Percentiles rank a stretch among this genome's conserved stretches.
phyloP scores from a whole-genome alignment of 1,139 yeast species.

The Pichia sp. region DNA sequence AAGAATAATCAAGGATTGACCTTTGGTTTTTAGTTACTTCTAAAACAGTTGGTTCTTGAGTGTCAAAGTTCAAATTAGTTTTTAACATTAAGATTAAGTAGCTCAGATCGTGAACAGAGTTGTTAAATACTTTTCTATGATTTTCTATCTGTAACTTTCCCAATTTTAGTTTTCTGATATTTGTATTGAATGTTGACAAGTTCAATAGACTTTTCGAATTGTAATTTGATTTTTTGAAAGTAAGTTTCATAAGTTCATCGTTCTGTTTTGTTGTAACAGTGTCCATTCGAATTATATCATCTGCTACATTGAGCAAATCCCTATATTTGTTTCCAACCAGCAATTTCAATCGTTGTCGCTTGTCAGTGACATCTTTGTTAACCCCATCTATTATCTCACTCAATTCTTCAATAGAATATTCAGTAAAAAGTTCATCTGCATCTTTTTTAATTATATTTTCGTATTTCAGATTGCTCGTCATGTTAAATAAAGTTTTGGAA shows the following conservation, averaged over 20 bases:
- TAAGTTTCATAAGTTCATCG: constrained; percentile 20
- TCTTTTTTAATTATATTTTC: constrained; percentile 4
- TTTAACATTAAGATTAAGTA: constrained; percentile 17
- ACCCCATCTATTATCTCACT: constrained; percentile 18
- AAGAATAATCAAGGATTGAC: constrained; percentile 4
- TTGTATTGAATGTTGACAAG: constrained; percentile 14
- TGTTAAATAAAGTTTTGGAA: too few relatives aligned
- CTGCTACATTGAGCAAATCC: constrained; percentile 62
- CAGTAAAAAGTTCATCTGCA: constrained; percentile 21
- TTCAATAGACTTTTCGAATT: constrained; percentile 19
- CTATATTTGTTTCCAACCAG: constrained; percentile 62
- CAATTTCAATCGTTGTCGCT: constrained; percentile 41
- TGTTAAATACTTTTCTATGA: constrained; percentile 18
- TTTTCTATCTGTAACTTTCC: constrained; percentile 14
- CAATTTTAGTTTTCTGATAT: constrained; percentile 5
- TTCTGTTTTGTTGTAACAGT: constrained; percentile 29
- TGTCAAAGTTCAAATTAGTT: constrained; percentile 3
- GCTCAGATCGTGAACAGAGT: constrained; percentile 23
- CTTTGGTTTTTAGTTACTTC: background rate
- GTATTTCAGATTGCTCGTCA: constrained; percentile 2
- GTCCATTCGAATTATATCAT: constrained; percentile 54
- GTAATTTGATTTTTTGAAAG: constrained; percentile 25
- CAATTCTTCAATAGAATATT: constrained; percentile 24
- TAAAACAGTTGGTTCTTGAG: background rate
- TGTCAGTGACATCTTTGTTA: constrained; percentile 19